phyloP scores from a whole-genome alignment of 2,329 filamentous ascomycete species.

The Chaetomium sp. region DNA sequence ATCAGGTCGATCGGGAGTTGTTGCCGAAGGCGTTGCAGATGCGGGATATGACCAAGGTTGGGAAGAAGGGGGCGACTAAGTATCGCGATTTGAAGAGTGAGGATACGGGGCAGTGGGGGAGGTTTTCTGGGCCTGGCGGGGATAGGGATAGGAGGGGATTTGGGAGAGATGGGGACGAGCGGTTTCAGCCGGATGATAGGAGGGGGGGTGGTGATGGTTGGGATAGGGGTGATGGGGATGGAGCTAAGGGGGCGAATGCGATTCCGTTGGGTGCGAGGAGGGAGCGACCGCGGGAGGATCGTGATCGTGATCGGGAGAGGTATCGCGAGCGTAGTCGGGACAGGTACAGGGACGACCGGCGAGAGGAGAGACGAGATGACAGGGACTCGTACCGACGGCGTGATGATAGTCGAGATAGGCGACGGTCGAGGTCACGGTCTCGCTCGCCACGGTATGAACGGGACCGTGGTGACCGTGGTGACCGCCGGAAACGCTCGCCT shows the following conservation, averaged over 20 bases:
- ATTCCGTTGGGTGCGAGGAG: slow-evolving; percentile 61
- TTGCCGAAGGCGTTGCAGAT: slow-evolving; percentile 89
- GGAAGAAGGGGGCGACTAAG: slow-evolving; percentile 83
- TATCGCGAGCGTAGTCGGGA: slow-evolving; percentile 20
- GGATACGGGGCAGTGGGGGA: slow-evolving; percentile 84
- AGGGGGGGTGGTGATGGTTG: slow-evolving; percentile 36
- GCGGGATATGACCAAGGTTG: slow-evolving; percentile 87
- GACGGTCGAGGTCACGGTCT: slow-evolving; percentile 42
- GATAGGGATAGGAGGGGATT: slow-evolving; percentile 34
- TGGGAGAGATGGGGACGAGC: slow-evolving; percentile 48
- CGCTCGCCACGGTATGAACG: slow-evolving; percentile 43
- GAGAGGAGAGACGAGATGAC: slow-evolving; percentile 28
- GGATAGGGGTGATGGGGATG: slow-evolving; percentile 36
- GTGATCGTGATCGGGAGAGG: slow-evolving; percentile 21
- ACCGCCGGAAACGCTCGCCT: slow-evolving; percentile 51
- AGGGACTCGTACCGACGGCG: slow-evolving; percentile 12
- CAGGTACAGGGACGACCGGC: slow-evolving; percentile 30
- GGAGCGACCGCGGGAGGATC: slow-evolving; percentile 33
- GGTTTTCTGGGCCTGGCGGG: slow-evolving; percentile 42
- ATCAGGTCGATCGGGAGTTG: slow-evolving; percentile 77
- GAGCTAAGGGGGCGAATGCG: slow-evolving; percentile 60
- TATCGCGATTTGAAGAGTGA: slow-evolving; percentile 84
- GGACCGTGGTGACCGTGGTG: slow-evolving; percentile 27
- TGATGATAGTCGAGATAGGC: slow-evolving; percentile 30
- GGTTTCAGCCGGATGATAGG: slow-evolving; percentile 57